Base-by-base conservation (phyloP, 23 red algal species). In the Agarophyton chilense region DNA sequence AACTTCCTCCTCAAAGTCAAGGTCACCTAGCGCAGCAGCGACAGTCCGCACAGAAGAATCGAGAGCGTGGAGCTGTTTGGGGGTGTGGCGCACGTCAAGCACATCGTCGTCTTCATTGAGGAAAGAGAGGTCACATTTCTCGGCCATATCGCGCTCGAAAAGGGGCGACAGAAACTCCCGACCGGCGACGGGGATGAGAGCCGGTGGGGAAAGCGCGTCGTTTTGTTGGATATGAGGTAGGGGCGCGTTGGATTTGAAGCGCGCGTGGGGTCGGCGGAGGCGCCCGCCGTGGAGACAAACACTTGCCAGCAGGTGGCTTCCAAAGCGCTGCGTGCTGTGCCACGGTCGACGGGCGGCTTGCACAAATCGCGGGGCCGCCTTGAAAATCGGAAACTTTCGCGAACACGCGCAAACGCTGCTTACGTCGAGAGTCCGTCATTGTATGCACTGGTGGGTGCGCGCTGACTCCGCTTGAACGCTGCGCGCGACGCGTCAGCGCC, bases 61-160 rank as follows among this genome's bases (percentile, higher is more conserved):
- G 52, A 78, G 58, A 25, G 51, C 36, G 35, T 50, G 85, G 35
- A 71, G 51, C 44, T 71, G 67, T 32, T 53, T 60, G 22, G 85
- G 61, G 1, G 61, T 84, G 42, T 70, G 82, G 63, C 16, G 85
- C 54, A 89, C 56, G 26, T 52, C 53, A 18, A 88, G 74, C 54
- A 74, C 84, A 41, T 84, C 78, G 66, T 95, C 93, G 78, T 95
- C 93, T 80, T 95, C 93, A 46, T 95, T 89, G 9, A 95, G 85
- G 72, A 95, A 95, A 75, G 86, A 91, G 66, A 95, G 87, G 78
- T 95, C 93, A 67, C 70, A 89, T 64, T 77, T 74, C 58, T 89
- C 71, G 43, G 85, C 85, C 85, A 89, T 77, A 49, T 50, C 82
- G 77, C 41, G 68, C 14, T 43, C 68, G 21, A 31, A 74, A 39